These are phyloP conservation scores for bread wheat (Triticum aestivum) DNA, from an alignment of 176 grass and related monocot genomes.

Conservation along the genomic window IWGSC_CS_RefSeq_v2.1 NC_057801.1:48374116-48374615, in stretches of 20 bases:
- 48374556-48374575: background rate
- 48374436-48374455: background rate
- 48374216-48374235: background rate
- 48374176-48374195: background rate
- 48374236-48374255: background rate
- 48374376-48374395: background rate
- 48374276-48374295: background rate
- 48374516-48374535: background rate
- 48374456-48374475: background rate
- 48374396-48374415: background rate
- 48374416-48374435: background rate
- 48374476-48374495: no score
- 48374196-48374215: background rate
- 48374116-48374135: background rate
- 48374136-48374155: slow-evolving; percentile 17
- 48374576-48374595: background rate
- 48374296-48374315: background rate
- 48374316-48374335: background rate
- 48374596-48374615: background rate
- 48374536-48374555: background rate
- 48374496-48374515: background rate
- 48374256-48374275: background rate
- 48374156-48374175: background rate
- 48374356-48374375: background rate
- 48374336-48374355: background rate